Evolutionary conservation across 2,329 filamentous ascomycete species (phyloP), one percentile per base, ranked within the genome.

Genomic region (Colletotrichum paranaense): DNA sequence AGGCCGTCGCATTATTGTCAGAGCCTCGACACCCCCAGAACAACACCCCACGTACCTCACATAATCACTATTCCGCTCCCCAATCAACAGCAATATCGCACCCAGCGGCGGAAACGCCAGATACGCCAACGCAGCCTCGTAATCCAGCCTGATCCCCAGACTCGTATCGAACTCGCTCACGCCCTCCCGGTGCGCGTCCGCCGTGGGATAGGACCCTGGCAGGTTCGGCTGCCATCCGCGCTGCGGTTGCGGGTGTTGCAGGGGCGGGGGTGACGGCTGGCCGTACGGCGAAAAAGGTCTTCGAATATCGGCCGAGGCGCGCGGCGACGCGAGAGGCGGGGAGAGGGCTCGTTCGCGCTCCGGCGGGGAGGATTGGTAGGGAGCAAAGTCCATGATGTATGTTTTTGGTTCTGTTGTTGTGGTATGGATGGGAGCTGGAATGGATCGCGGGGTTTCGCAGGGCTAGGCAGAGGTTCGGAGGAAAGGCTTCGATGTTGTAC

Each of bases 31-130:
- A 16, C n/a, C 76, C 14, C 67, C 11, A 14, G 5, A 5, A 12
- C 6, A 28, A 35, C 28, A 26, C 53, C 28, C 71, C 73, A 80
- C 89, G 72, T 84, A 96, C 94, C 97, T 90, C 70, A 99, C 97
- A 83, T 98, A 99, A 84, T 99, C 97, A 80, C 95, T 98, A 86
- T 98, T 97, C 80, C 95, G 91, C 88, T 99, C 97, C 75, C 96
- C 81, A 57, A 98, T 89, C 76, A 99, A 84, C 77, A 99, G 84
- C 76, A 98, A 82, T 30, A 98, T 94, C 3, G 93, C 94, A 3
- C 96, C 97, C 0, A 95, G 88, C 1, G 97, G 97, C 75, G 97
- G 97, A 16, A 97, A 84, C 62, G 93, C 86, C 74, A 98, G 81
- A 82, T 99, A 99, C 65, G 97, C 96, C 79, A 98, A 84, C 80